These are phyloP conservation scores for Paradendryphiella salina DNA, from an alignment of 2,329 filamentous ascomycete species.

Conservation along the genomic window DNA sequence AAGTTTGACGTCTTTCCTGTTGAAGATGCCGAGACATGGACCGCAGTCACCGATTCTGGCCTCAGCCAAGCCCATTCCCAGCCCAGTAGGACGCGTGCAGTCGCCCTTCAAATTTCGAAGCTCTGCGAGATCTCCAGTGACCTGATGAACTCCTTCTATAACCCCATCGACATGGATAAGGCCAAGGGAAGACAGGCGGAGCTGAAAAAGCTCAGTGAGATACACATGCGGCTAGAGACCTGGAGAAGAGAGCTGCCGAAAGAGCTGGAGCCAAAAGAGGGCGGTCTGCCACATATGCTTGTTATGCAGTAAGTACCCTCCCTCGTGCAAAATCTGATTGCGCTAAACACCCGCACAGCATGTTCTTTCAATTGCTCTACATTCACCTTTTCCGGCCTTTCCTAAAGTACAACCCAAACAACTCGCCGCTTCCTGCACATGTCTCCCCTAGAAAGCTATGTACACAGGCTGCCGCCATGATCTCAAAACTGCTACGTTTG, in stretches of 20 bases:
- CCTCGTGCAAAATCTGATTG: background rate
- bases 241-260: constrained; percentile 84
- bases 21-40: constrained; percentile 86
- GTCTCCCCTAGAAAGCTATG: constrained; percentile 90
- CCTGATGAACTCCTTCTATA: constrained; percentile 86
- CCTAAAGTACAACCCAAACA: constrained; percentile 80
- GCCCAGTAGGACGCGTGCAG: constrained; percentile 78
- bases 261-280: constrained; percentile 87
- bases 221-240: constrained; percentile 85
- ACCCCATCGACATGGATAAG: constrained; percentile 68
- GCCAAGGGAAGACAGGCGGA: constrained; percentile 75
- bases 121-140: constrained; percentile 95
- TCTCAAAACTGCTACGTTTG: constrained; percentile 90
- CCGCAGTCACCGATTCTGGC: constrained; percentile 83
- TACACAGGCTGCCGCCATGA: constrained; percentile 82
- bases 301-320: constrained; percentile 76
- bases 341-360: constrained; percentile 59
- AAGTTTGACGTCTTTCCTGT: constrained; percentile 89
- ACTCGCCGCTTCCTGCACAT: constrained; percentile 80
- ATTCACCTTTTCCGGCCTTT: constrained; percentile 96
- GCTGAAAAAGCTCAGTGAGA: constrained; percentile 87
- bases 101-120: constrained; percentile 70
- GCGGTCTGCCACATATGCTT: constrained; percentile 80
- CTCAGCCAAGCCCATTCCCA: constrained; percentile 73
- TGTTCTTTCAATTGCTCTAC: constrained; percentile 96